Conservation (phyloP, 257 asterid genomes). For the Ilex asprella region DNA sequence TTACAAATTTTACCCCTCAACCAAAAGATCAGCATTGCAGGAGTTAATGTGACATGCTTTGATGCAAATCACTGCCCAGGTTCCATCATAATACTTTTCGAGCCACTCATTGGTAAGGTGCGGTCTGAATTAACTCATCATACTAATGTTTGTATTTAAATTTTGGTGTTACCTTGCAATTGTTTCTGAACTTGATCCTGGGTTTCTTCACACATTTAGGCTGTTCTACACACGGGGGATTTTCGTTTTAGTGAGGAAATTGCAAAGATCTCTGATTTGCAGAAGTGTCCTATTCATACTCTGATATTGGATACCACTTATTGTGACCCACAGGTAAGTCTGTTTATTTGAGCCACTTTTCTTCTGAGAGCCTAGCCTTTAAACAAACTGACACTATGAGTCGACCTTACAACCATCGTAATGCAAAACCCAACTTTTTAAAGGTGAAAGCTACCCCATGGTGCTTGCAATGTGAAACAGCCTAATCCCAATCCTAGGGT, state of each 20-base stretch:
- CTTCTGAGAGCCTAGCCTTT: background rate
- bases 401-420: background rate
- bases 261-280: constrained; percentile 42
- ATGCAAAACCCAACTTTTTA: background rate
- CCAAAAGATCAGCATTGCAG: constrained; percentile 68
- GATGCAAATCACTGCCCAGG: constrained; percentile 99
- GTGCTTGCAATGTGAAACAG: too few relatives aligned
- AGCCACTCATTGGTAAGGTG: constrained; percentile 85
- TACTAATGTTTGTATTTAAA: background rate
- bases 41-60: constrained; percentile 69
- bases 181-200: constrained; percentile 10
- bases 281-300: constrained; percentile 52
- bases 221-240: constrained; percentile 93
- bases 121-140: constrained; percentile 19
- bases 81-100: constrained; percentile 76
- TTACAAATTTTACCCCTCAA: constrained; percentile 78
- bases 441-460: too few relatives aligned
- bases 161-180: background rate
- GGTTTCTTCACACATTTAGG: constrained; percentile 34
- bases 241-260: constrained; percentile 78
- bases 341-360: background rate
- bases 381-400: background rate
- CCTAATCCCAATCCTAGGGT: too few relatives aligned
- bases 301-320: constrained; percentile 95
- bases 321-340: constrained; percentile 73